Evolutionary conservation across 2,329 filamentous ascomycete species (phyloP).

Genomic region (Neurospora crassa): DNA sequence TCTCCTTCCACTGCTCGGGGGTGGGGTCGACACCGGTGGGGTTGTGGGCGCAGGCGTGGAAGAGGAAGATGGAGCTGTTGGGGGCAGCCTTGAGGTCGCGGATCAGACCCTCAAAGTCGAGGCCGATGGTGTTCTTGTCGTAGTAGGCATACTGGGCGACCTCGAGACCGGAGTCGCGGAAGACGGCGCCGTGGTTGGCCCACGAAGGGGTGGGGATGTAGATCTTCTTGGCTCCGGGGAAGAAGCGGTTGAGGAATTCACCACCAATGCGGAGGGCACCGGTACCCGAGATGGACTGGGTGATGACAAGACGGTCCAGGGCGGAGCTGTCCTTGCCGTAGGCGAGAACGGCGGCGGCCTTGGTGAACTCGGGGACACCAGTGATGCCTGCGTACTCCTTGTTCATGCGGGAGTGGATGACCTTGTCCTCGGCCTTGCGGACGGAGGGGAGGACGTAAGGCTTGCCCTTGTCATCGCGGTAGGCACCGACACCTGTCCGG

Average conservation of each 20-base stretch:
- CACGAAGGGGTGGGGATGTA: conserved; percentile 95
- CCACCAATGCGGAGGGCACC: conserved; percentile 91
- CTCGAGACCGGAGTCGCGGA: conserved; percentile 82
- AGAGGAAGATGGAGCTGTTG: conserved; percentile 77
- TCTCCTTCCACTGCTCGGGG: conserved; percentile 82
- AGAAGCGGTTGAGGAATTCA: conserved; percentile 87
- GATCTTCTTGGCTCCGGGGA: conserved; percentile 84
- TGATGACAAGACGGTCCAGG: conserved; percentile 76
- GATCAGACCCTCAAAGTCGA: conserved; percentile 92
- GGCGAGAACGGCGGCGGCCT: conserved; percentile 80
- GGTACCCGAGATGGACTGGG: conserved; percentile 96
- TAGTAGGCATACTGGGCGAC: conserved; percentile 98
- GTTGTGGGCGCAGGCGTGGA: conserved; percentile 97
- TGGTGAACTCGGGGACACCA: conserved; percentile 88
- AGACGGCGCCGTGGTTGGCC: conserved; percentile 97
- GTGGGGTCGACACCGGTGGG: conserved; percentile 94
- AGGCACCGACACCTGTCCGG: conserved; percentile 75
- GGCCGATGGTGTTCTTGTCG: conserved; percentile 95
- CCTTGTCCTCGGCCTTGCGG: conserved; percentile 76
- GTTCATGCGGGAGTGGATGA: conserved; percentile 69
- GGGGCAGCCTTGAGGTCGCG: conserved; percentile 84
- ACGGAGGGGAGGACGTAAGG: conserved; percentile 96
- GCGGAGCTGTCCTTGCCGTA: conserved; percentile 75
- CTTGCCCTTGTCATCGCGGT: conserved; percentile 97
- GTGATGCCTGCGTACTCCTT: conserved; percentile 99